These are phyloP conservation scores for Gymnopilus dilepis DNA, from an alignment of 768 basidiomycete species.

Conservation along the genomic window DNA sequence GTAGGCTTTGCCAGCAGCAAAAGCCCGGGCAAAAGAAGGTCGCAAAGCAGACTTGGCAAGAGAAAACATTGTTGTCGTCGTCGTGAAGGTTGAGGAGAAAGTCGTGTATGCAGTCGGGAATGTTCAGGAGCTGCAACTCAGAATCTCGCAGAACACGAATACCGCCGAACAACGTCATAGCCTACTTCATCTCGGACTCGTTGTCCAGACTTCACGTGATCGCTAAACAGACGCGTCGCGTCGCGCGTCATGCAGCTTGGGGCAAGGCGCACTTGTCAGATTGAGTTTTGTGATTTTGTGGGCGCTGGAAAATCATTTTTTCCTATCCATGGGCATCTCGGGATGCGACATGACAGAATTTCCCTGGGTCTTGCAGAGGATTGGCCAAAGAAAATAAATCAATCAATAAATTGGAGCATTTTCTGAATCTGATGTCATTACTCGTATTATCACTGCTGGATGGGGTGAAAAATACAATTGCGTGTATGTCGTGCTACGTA, in stretches of 20 bases:
- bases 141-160: not conserved
- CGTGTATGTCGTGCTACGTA: not conserved
- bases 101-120: not conserved
- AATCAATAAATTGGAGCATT: not conserved
- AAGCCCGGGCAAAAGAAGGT: conserved; percentile 46
- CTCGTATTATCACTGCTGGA: too few species aligned
- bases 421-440: conserved; percentile 3
- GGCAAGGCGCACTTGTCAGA: not conserved
- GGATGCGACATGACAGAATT: not conserved
- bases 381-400: not conserved
- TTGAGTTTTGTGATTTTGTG: not conserved
- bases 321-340: not conserved
- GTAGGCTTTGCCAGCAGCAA: conserved; percentile 44
- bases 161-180: conserved; percentile 2
- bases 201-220: not conserved
- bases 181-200: not conserved
- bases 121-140: not conserved
- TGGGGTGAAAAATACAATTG: not conserved
- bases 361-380: not conserved
- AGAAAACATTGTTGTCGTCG: conserved; percentile 21
- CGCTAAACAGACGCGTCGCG: not conserved
- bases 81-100: not conserved
- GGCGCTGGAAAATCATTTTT: not conserved
- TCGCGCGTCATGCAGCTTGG: not conserved
- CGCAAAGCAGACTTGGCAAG: conserved; percentile 20